These are phyloP conservation scores for Plenodomus tracheiphilus DNA, from an alignment of 2,329 filamentous ascomycete species.

Conservation along the genomic window DNA sequence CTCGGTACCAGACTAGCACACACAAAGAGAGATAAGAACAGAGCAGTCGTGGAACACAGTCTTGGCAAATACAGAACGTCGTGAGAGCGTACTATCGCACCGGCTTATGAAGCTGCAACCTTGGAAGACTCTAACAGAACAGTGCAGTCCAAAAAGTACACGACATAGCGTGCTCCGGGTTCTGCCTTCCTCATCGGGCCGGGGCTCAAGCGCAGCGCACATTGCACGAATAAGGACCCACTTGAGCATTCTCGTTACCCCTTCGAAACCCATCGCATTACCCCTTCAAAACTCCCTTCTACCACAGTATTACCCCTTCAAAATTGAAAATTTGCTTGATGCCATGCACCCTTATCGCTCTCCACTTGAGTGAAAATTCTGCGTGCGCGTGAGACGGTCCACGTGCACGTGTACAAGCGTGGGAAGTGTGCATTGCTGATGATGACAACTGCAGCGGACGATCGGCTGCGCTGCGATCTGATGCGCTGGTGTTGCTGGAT, in stretches of 20 bases:
- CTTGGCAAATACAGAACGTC: constrained; percentile 4
- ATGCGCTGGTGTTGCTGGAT: neutral
- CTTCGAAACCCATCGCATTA: constrained; percentile 39
- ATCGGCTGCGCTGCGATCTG: neutral
- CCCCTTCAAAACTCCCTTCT: constrained; percentile 36
- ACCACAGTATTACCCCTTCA: constrained; percentile 38
- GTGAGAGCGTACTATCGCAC: neutral
- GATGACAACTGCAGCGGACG: constrained; percentile 1
- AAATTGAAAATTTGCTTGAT: constrained; percentile 40
- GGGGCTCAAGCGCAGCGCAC: constrained; percentile 5
- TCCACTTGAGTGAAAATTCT: constrained; percentile 1
- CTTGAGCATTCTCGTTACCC: constrained; percentile 29
- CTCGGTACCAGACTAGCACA: constrained; percentile 9
- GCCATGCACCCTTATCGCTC: neutral
- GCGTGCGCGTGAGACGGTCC: neutral
- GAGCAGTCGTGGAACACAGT: constrained; percentile 1
- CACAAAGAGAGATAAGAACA: constrained; percentile 10
- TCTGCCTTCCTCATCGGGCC: constrained; percentile 18
- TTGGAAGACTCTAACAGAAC: neutral
- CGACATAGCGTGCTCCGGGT: constrained; percentile 7
- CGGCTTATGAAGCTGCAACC: neutral
- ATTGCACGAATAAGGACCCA: constrained; percentile 13
- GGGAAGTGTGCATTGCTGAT: neutral
- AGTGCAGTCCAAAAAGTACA: neutral
- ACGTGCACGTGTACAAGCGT: neutral